A percentile compares a stretch with the other conserved stretches of the same genome.
Evolutionary conservation across 2,329 filamentous ascomycete genomes (phyloP).

Genomic region (Aspergillus pseudotamarii): DNA sequence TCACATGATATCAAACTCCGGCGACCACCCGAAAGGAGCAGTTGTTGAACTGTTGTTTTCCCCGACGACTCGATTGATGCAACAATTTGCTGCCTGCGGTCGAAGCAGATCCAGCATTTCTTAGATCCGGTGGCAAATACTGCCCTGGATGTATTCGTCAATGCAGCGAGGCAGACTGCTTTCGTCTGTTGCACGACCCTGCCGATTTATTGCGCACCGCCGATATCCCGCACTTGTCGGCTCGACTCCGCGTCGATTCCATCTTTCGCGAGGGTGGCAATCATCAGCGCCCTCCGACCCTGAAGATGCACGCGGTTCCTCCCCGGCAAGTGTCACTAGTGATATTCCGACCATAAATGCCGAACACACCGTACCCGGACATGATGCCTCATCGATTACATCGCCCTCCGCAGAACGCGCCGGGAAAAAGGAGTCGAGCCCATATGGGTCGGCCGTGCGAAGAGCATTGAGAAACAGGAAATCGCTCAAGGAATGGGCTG

Average conservation of each 20-base stretch:
- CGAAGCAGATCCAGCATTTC: conserved; percentile 20
- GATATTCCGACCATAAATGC: conserved; percentile 23
- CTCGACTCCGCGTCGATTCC: conserved; percentile 34
- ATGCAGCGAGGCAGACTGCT: conserved; percentile 42
- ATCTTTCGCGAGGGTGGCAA: conserved; percentile 33
- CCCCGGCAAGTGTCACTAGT: conserved; percentile 24
- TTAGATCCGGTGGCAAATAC: conserved; percentile 28
- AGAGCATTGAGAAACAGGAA: conserved; percentile 42
- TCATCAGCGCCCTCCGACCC: conserved; percentile 34
- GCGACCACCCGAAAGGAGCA: not conserved
- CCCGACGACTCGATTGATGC: conserved; percentile 4
- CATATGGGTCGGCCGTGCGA: conserved; percentile 45
- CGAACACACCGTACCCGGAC: conserved; percentile 17
- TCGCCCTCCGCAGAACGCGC: conserved; percentile 20
- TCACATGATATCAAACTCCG: conserved; percentile 3
- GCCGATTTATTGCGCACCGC: conserved; percentile 41
- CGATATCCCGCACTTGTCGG: conserved; percentile 33
- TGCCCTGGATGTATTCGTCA: conserved; percentile 40
- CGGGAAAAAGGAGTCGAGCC: conserved; percentile 29
- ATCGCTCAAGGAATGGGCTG: conserved; percentile 21
- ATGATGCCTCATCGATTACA: conserved; percentile 16
- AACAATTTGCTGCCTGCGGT: conserved; percentile 13
- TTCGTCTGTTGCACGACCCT: conserved; percentile 37
- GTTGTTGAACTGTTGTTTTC: not conserved
- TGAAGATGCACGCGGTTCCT: conserved; percentile 24